These are phyloP conservation scores for Magnaporthiopsis poae DNA, from an alignment of 2,329 filamentous ascomycete genomes.

Conservation along the genomic window DNA sequence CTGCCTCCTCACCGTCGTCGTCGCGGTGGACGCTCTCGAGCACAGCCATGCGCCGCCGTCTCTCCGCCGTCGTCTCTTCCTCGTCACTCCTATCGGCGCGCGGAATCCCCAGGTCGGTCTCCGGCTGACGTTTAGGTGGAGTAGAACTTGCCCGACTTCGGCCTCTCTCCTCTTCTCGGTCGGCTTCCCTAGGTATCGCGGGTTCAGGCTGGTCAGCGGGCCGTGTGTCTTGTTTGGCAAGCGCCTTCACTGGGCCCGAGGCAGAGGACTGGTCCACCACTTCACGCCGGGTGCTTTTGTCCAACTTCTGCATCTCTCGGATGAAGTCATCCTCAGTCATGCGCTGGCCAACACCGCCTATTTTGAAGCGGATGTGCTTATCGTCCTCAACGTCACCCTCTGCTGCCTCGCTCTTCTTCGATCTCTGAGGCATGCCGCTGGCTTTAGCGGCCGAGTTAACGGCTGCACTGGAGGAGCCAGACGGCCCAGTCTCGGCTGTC, in stretches of 20 bases:
- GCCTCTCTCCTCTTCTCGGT: neutral
- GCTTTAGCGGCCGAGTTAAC: slow-evolving; percentile 19
- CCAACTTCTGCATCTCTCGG: slow-evolving; percentile 60
- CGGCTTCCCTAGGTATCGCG: neutral
- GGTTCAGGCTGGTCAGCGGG: neutral
- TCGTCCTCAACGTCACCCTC: slow-evolving; percentile 54
- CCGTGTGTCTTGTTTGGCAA: slow-evolving; percentile 32
- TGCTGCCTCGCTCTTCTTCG: slow-evolving; percentile 32
- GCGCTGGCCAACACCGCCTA: slow-evolving; percentile 59
- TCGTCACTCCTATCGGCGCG: slow-evolving; percentile 22
- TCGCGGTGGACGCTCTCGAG: slow-evolving; percentile 33
- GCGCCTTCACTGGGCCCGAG: slow-evolving; percentile 36
- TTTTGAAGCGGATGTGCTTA: slow-evolving; percentile 63
- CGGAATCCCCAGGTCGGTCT: neutral
- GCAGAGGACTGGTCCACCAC: slow-evolving; percentile 43
- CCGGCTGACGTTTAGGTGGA: neutral
- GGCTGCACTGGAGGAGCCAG: slow-evolving; percentile 19
- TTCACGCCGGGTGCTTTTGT: slow-evolving; percentile 51
- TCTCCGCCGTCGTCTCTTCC: slow-evolving; percentile 61
- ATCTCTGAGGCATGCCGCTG: slow-evolving; percentile 21
- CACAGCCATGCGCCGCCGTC: slow-evolving; percentile 51
- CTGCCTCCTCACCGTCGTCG: slow-evolving; percentile 24
- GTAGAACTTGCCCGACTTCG: neutral
- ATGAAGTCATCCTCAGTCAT: slow-evolving; percentile 78
- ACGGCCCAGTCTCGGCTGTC: slow-evolving; percentile 16